These are phyloP conservation scores for Grigorovia transvaalensis DNA, from an alignment of 805 yeast species.

Conservation along the genomic window DNA sequence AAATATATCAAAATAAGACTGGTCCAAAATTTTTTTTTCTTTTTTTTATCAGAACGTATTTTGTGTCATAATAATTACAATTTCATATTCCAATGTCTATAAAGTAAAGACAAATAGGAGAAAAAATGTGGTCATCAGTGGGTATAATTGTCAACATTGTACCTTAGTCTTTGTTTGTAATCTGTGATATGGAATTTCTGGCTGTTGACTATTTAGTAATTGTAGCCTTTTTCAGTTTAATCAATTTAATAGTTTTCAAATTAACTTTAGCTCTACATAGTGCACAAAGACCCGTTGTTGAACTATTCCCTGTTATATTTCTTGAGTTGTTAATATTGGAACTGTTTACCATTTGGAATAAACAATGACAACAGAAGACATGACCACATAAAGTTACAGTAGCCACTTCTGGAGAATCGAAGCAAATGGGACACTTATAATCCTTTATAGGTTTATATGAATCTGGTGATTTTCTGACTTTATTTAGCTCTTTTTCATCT, in stretches of 20 bases:
- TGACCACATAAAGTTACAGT: conserved; percentile 50
- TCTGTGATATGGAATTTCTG: not conserved
- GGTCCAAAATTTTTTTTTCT: too few species aligned
- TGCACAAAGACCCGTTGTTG: conserved; percentile 33
- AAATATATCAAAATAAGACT: too few species aligned
- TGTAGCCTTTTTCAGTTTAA: conserved; percentile 26
- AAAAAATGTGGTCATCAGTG: too few species aligned
- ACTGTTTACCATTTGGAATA: conserved; percentile 39
- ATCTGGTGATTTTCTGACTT: conserved; percentile 11
- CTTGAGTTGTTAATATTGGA: conserved; percentile 21
- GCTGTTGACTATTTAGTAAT: not conserved
- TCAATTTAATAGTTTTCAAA: conserved; percentile 23
- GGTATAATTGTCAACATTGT: too few species aligned
- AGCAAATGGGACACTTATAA: conserved; percentile 44
- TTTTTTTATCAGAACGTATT: too few species aligned
- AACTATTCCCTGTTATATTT: conserved; percentile 15
- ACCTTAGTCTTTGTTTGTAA: too few species aligned
- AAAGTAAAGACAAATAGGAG: too few species aligned
- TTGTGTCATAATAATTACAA: not conserved
- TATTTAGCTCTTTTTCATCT: conserved; percentile 8
- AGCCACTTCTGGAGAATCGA: conserved; percentile 41
- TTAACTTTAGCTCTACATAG: conserved; percentile 32
- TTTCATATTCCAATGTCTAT: too few species aligned
- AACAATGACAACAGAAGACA: conserved; percentile 43
- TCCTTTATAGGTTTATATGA: conserved; percentile 26